These are phyloP conservation scores for Collybia sordida DNA, from an alignment of 768 basidiomycete genomes.

Conservation along the genomic window DNA sequence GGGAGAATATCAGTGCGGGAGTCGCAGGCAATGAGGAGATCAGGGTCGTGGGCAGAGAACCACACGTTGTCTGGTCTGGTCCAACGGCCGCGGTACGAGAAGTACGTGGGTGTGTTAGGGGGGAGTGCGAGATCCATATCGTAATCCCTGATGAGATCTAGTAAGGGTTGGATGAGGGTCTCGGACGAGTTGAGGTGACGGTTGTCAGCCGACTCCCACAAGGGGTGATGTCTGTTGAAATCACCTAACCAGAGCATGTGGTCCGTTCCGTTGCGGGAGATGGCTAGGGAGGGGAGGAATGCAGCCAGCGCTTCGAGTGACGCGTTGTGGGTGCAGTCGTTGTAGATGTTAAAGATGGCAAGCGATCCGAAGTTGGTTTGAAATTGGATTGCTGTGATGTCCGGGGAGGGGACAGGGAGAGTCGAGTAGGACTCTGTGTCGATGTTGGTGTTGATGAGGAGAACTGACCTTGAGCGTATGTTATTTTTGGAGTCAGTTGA, in stretches of 20 bases:
- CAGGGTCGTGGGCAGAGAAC: not conserved
- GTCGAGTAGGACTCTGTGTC: conserved; percentile 4
- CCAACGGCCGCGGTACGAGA: not conserved
- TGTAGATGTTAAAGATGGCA: conserved; percentile 5
- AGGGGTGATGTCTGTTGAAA: conserved; percentile 1
- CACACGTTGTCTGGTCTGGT: not conserved
- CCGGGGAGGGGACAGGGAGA: not conserved
- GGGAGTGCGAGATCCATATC: conserved; percentile 5
- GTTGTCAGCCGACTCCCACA: conserved; percentile 7
- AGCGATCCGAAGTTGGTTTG: not conserved
- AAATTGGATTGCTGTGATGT: conserved; percentile 2
- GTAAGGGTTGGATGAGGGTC: not conserved
- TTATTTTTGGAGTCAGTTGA: not conserved
- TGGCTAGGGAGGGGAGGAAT: not conserved
- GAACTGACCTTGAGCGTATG: not conserved
- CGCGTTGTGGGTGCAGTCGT: conserved; percentile 7
- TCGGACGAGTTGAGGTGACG: conserved; percentile 1
- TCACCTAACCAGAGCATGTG: not conserved
- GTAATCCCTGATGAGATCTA: not conserved
- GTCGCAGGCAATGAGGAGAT: not conserved
- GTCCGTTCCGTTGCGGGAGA: not conserved
- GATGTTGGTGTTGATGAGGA: conserved; percentile 12
- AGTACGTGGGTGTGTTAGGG: not conserved
- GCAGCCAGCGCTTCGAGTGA: not conserved
- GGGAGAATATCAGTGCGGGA: not conserved